These are phyloP conservation scores for Phalaenopsis aphrodite DNA, from an alignment of 106 monocot species.

Conservation along the genomic window DNA sequence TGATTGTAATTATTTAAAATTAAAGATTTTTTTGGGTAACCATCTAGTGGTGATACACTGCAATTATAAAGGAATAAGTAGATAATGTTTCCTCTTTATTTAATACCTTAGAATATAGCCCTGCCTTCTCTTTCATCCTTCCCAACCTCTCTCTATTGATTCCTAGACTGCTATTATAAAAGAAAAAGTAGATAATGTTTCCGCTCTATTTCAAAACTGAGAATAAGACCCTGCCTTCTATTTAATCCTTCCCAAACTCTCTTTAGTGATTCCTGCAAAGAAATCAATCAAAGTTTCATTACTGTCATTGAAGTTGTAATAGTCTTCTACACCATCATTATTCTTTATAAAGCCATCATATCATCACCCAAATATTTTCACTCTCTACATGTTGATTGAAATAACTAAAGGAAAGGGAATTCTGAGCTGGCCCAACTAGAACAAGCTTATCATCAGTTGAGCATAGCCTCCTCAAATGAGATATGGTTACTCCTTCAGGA, in stretches of 20 bases:
- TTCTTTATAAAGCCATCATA: neutral
- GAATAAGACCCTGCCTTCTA: neutral
- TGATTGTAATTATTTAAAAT: neutral
- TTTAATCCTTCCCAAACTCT: neutral
- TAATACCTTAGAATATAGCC: neutral
- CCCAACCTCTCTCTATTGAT: neutral
- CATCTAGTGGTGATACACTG: neutral
- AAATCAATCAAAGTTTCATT: neutral
- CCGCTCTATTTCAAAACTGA: neutral
- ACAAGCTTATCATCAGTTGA: neutral
- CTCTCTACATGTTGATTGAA: neutral
- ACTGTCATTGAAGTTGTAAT: neutral
- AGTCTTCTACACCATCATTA: neutral
- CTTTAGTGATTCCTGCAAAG: neutral
- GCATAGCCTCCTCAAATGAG: neutral
- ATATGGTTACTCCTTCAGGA: neutral
- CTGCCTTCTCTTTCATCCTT: neutral
- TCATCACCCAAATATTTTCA: neutral
- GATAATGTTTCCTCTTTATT: neutral
- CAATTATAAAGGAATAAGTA: neutral
- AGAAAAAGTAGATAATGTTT: neutral
- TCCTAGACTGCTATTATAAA: neutral
- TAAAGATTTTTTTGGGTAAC: neutral
- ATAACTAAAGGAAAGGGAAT: neutral
- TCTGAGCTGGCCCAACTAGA: too few species aligned